Percentiles rank a stretch among this genome's conserved stretches.
Conservation (phyloP, 345 rosid genomes). For the Linum tenue region DNA sequence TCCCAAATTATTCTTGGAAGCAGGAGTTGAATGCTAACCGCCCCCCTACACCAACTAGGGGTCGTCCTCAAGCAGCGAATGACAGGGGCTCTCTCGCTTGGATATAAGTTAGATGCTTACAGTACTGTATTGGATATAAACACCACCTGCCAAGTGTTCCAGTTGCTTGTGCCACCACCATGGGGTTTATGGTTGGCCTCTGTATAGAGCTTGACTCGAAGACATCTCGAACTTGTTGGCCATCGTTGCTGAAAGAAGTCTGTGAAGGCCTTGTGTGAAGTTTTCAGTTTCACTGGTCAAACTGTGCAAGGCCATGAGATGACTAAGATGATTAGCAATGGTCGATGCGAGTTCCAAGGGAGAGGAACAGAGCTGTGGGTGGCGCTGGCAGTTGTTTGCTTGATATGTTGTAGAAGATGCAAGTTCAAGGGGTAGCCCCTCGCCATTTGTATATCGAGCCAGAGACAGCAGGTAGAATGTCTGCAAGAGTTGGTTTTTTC, state of each 20-base stretch:
- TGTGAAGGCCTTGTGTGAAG: constrained; percentile 21
- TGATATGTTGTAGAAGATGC: constrained; percentile 13
- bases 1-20: constrained; percentile 6
- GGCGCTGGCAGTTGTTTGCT: neutral
- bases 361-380: constrained; percentile 24
- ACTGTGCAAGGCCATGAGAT: constrained; percentile 21
- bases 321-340: constrained; percentile 4
- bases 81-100: constrained; percentile 91
- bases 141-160: neutral
- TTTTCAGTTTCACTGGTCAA: constrained; percentile 18
- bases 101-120: constrained; percentile 36
- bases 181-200: constrained; percentile 27
- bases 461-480: constrained; percentile 26
- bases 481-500: constrained; percentile 17
- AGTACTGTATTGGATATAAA: neutral
- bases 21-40: constrained; percentile 95
- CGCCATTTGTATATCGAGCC: constrained; percentile 45
- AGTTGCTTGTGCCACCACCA: constrained; percentile 31
- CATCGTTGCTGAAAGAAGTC: constrained; percentile 19
- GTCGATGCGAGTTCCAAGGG: constrained; percentile 17
- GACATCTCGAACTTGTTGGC: constrained; percentile 21
- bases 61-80: constrained; percentile 74
- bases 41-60: constrained; percentile 94
- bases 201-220: constrained; percentile 39
- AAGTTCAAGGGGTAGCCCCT: constrained; percentile 18